Evolutionary conservation across 108 stramenopile species (phyloP).

Genomic region (Skeletonema grethae): DNA sequence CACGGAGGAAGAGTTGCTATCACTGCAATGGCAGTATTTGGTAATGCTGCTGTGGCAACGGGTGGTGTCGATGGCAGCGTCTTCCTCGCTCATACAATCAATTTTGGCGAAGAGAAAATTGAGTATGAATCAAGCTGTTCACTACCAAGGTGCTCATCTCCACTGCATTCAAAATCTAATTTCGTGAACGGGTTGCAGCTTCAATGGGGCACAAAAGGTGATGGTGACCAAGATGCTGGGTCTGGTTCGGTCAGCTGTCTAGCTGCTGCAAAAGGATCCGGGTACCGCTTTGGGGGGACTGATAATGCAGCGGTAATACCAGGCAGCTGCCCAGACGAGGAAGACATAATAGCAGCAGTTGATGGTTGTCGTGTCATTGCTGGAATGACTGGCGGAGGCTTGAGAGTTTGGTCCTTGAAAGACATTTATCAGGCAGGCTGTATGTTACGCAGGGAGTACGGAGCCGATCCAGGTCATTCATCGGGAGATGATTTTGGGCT

Average conservation of each 20-base stretch:
- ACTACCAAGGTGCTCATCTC: constrained; percentile 7
- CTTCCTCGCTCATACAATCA: constrained; percentile 78
- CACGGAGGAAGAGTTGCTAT: constrained; percentile 72
- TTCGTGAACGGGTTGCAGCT: constrained; percentile 71
- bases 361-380: constrained; percentile 81
- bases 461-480: constrained; percentile 10
- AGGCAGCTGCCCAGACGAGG: constrained; percentile 33
- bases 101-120: constrained; percentile 33
- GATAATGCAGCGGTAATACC: constrained; percentile 19
- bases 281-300: constrained; percentile 34
- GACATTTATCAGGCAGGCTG: constrained; percentile 62
- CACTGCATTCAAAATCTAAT: constrained; percentile 20
- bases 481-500: constrained; percentile 34
- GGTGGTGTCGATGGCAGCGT: constrained; percentile 87
- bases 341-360: constrained; percentile 66
- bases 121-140: constrained; percentile 16
- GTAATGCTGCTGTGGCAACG: constrained; percentile 72
- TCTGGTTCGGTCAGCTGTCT: constrained; percentile 83
- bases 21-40: constrained; percentile 77
- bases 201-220: constrained; percentile 79
- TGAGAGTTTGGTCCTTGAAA: constrained; percentile 81
- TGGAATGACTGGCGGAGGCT: constrained; percentile 81
- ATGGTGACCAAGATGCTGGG: constrained; percentile 65
- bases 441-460: constrained; percentile 12
- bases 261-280: constrained; percentile 64